A percentile compares a stretch with the other conserved stretches of the same genome.
These are phyloP conservation scores for Sphagnum tenellum DNA, from an alignment of 225 moss, liverwort and hornwort genomes.

Conservation along the genomic window DNA sequence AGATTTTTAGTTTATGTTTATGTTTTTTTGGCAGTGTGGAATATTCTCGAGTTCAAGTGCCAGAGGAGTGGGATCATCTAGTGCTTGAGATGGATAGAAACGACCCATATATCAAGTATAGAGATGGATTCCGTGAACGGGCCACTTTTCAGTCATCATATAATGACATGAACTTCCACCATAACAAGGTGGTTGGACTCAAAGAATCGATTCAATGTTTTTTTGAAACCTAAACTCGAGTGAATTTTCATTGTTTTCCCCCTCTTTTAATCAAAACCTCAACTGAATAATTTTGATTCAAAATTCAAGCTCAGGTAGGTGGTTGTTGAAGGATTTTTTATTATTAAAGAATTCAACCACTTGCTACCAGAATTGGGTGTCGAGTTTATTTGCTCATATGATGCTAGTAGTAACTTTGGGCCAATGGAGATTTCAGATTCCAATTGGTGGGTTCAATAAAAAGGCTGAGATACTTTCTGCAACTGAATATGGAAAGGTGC, in stretches of 20 bases:
- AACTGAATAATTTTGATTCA: too few species aligned
- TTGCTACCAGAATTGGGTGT: too few species aligned
- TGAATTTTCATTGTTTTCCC: background rate
- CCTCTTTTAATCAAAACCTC: background rate
- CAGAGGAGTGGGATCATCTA: constrained; percentile 1
- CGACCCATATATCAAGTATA: background rate
- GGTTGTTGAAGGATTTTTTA: background rate
- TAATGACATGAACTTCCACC: constrained; percentile 2
- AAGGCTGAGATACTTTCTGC: background rate
- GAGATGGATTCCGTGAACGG: constrained; percentile 1
- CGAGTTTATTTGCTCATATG: too few species aligned
- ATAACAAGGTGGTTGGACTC: background rate
- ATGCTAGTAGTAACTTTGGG: too few species aligned
- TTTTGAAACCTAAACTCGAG: too few species aligned
- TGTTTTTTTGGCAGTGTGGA: constrained; percentile 14
- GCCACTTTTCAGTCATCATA: background rate
- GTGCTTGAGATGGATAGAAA: background rate
- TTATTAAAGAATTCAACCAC: too few species aligned
- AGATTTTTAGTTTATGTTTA: too few species aligned
- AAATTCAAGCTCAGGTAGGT: background rate
- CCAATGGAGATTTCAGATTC: background rate
- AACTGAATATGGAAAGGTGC: constrained; percentile 1
- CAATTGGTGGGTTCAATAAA: background rate
- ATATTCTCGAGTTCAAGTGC: constrained; percentile 31
- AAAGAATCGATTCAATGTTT: too few species aligned